Evolutionary conservation across 306 rosid species (phyloP).

Genomic region (Cicer yamashitae): DNA sequence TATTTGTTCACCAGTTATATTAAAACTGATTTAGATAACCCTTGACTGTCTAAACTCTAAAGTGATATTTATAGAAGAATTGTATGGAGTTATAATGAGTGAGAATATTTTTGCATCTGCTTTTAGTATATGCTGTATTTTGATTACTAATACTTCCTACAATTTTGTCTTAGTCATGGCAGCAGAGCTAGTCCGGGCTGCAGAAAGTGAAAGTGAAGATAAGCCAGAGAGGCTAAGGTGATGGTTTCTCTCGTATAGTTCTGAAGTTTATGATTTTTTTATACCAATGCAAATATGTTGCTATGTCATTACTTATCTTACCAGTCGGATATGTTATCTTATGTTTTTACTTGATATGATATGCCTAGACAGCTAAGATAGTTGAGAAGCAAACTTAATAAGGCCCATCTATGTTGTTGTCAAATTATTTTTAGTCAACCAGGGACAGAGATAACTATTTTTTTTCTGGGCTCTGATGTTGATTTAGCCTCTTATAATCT

Average conservation of each 20-base stretch:
- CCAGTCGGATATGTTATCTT: conserved; percentile 10
- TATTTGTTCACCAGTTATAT: conserved; percentile 5
- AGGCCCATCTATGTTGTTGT: conserved; percentile 15
- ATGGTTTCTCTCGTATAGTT: conserved; percentile 40
- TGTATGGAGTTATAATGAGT: conserved; percentile 16
- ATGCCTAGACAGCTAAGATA: conserved; percentile 18
- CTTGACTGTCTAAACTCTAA: neutral
- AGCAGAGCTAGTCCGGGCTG: conserved; percentile 82
- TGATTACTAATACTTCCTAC: conserved; percentile 32
- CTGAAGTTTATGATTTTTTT: neutral
- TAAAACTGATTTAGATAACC: conserved; percentile 14
- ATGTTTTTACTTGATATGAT: conserved; percentile 28
- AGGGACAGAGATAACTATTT: neutral
- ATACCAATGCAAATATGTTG: neutral
- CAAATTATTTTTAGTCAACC: conserved; percentile 19
- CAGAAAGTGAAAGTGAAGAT: conserved; percentile 63
- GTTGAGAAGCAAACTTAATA: conserved; percentile 22
- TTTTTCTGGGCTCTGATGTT: conserved; percentile 1
- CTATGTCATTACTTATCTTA: conserved; percentile 25
- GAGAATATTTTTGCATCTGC: neutral
- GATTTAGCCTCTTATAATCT: conserved; percentile 40
- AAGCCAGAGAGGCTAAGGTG: conserved; percentile 87
- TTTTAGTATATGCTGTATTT: conserved; percentile 11
- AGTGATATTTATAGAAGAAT: neutral
- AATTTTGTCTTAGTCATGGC: conserved; percentile 77